These are phyloP conservation scores for Claviceps digitariae DNA, from an alignment of 2,329 filamentous ascomycete genomes.

Conservation along the genomic window DNA sequence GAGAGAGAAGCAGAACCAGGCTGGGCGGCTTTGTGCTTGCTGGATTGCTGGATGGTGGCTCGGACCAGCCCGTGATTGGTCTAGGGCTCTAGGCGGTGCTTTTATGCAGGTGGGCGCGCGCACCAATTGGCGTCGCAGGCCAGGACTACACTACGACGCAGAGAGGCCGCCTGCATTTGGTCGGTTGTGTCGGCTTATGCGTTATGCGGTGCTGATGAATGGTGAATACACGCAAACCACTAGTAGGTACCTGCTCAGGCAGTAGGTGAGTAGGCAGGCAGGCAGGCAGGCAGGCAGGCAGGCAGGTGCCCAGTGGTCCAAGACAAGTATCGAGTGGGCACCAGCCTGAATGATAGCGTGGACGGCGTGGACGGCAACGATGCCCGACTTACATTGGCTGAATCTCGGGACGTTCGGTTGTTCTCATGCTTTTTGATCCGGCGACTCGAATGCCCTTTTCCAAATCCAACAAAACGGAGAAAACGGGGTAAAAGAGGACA, in stretches of 20 bases:
- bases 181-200: slow-evolving; percentile 3
- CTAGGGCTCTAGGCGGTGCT: too few species aligned
- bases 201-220: neutral
- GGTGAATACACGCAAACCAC: slow-evolving; percentile 3
- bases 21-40: slow-evolving; percentile 11
- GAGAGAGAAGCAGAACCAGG: slow-evolving; percentile 1
- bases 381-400: slow-evolving; percentile 1
- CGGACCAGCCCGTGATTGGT: neutral
- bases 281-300: too few species aligned
- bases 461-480: neutral
- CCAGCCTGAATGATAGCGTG: slow-evolving; percentile 2
- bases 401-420: neutral
- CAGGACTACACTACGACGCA: neutral
- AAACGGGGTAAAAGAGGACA: neutral
- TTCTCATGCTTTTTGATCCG: neutral
- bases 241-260: neutral
- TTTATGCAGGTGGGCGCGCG: slow-evolving; percentile 13
- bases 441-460: neutral
- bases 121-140: slow-evolving; percentile 1
- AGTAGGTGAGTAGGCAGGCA: too few species aligned
- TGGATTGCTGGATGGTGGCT: slow-evolving; percentile 11
- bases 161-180: slow-evolving; percentile 8
- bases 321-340: too few species aligned
- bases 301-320: too few species aligned
- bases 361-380: neutral